Evolutionary conservation across 352 stramenopile genomes (phyloP).

Genomic region (Globisporangium barbulae): DNA sequence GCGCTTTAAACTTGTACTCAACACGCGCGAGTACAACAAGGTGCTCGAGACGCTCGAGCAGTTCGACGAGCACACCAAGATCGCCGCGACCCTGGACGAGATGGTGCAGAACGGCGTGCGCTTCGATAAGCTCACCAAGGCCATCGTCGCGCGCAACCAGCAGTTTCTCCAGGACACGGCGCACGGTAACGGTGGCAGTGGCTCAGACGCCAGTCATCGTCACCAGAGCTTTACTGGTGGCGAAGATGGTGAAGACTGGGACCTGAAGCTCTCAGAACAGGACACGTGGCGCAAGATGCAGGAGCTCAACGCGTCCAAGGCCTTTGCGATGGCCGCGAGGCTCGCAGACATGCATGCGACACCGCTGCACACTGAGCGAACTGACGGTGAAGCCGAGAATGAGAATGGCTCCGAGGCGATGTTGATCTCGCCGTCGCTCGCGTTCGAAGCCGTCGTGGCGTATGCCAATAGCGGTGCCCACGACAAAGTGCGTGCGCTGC

Average conservation of each 20-base stretch:
- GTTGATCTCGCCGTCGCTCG: conserved; percentile 28
- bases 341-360: conserved; percentile 9
- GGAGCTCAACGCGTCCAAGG: conserved; percentile 5
- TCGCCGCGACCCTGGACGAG: conserved; percentile 35
- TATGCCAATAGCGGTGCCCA: conserved; percentile 40
- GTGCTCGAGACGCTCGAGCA: conserved; percentile 49
- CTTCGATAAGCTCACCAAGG: conserved; percentile 26
- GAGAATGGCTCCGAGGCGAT: conserved; percentile 3
- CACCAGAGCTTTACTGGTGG: background rate
- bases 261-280: background rate
- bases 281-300: conserved; percentile 12
- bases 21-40: conserved; percentile 34
- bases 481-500: conserved; percentile 42
- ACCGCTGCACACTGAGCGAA: background rate
- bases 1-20: conserved; percentile 43
- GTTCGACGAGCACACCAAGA: conserved; percentile 27
- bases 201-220: background rate
- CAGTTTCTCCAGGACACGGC: conserved; percentile 25
- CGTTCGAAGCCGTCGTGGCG: conserved; percentile 31
- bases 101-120: conserved; percentile 31
- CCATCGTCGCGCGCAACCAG: conserved; percentile 37
- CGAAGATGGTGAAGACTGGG: conserved; percentile 4
- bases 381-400: background rate
- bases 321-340: conserved; percentile 8
- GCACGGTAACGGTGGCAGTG: conserved; percentile 10